phyloP scores from a whole-genome alignment of 176 grass and related monocot genomes.

The Zea luxurians region DNA sequence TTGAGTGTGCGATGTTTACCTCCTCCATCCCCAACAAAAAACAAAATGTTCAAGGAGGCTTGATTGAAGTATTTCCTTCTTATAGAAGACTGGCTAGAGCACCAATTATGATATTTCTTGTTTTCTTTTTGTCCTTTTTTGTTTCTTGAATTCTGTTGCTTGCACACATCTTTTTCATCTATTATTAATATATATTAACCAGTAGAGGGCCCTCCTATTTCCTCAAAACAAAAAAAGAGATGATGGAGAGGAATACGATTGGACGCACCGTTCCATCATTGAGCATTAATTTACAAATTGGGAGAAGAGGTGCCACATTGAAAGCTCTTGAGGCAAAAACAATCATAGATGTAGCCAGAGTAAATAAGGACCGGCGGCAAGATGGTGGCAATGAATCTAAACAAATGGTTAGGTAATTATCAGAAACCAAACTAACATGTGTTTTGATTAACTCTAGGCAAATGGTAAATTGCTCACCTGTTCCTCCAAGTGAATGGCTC shows the following conservation, averaged over 20 bases:
- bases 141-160: too few species aligned
- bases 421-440: not conserved
- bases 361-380: conserved; percentile 72
- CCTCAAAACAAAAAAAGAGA: too few species aligned
- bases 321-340: conserved; percentile 93
- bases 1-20: too few species aligned
- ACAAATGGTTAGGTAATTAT: conserved; percentile 23
- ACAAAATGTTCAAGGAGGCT: too few species aligned
- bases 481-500: conserved; percentile 56
- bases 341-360: conserved; percentile 85
- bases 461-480: not conserved
- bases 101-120: too few species aligned
- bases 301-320: conserved; percentile 71
- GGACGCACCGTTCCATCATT: conserved; percentile 62
- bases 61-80: too few species aligned
- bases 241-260: not conserved
- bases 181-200: too few species aligned
- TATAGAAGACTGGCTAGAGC: too few species aligned
- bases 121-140: too few species aligned
- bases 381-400: conserved; percentile 82
- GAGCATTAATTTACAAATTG: conserved; percentile 75
- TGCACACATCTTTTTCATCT: too few species aligned
- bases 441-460: not conserved
- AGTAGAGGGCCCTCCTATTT: too few species aligned
- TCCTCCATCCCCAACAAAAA: too few species aligned